These are phyloP conservation scores for Neurospora sp. DNA, from an alignment of 2,329 filamentous ascomycete species.

Conservation along the genomic window DNA sequence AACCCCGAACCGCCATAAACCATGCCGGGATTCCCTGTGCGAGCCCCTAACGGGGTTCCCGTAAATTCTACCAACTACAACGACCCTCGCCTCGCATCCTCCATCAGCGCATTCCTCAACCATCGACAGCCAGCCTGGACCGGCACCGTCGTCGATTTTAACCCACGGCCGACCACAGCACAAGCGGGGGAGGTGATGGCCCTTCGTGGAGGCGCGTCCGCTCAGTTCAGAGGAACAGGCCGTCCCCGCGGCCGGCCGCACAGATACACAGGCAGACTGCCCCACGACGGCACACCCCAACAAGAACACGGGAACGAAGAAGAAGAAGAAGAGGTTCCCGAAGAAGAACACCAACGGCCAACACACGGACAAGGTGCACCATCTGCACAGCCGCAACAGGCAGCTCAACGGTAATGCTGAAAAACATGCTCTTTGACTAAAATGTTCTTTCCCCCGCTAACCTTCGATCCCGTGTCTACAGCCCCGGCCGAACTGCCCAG, in stretches of 20 bases:
- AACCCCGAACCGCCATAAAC: background rate
- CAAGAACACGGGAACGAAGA: background rate
- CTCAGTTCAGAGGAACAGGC: background rate
- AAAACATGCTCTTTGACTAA: background rate
- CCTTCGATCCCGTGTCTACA: background rate
- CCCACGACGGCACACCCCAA: background rate
- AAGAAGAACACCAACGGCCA: background rate
- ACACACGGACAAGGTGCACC: background rate
- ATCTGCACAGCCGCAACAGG: background rate
- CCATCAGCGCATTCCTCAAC: background rate
- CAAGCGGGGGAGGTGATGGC: background rate
- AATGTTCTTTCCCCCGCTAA: background rate
- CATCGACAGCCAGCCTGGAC: background rate
- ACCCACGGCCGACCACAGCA: background rate
- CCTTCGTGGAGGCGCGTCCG: background rate
- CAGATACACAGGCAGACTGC: background rate
- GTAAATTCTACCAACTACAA: background rate
- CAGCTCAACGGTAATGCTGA: background rate
- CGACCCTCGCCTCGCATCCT: background rate
- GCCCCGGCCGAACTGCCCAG: constrained; percentile 4
- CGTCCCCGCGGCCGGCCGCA: background rate
- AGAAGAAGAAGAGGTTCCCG: background rate
- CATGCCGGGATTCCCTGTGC: background rate
- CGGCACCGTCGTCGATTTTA: background rate
- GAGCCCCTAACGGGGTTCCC: background rate